Percentiles rank a stretch among this genome's conserved stretches.
Conservation (phyloP, 2,329 filamentous ascomycete species). For the Colletotrichum acutatum region DNA sequence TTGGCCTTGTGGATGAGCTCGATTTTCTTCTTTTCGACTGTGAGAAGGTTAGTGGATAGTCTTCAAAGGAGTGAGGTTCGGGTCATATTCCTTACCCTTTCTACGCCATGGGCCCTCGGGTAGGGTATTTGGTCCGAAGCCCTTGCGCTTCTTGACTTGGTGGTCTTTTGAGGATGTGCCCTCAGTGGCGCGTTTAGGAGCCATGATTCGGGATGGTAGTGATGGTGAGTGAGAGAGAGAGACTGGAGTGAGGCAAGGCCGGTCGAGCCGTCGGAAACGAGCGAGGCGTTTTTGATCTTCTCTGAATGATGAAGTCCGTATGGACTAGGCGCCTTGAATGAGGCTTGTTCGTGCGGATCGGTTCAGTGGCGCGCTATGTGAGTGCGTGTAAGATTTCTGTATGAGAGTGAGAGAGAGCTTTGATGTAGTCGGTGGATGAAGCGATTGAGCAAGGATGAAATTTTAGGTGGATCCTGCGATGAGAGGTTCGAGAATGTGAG, state of each 20-base stretch:
- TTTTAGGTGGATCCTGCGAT: slow-evolving; percentile 30
- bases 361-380: too few relatives aligned
- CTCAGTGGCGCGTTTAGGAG: slow-evolving; percentile 65
- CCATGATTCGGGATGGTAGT: slow-evolving; percentile 57
- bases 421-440: slow-evolving; percentile 9
- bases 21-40: slow-evolving; percentile 89
- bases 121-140: slow-evolving; percentile 90
- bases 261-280: neutral
- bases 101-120: slow-evolving; percentile 90
- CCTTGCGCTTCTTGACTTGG: slow-evolving; percentile 69
- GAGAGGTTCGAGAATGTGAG: slow-evolving; percentile 7
- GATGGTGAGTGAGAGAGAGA: neutral
- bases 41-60: neutral
- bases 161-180: slow-evolving; percentile 42
- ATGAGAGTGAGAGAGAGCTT: neutral
- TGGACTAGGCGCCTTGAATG: rapidly evolving
- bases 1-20: slow-evolving; percentile 92
- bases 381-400: neutral
- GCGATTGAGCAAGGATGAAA: slow-evolving; percentile 16
- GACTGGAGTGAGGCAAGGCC: neutral
- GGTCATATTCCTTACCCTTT: slow-evolving; percentile 63
- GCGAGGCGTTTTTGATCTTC: too few relatives aligned
- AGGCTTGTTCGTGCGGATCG: neutral
- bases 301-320: neutral
- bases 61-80: too few relatives aligned